Percentiles rank a stretch among this genome's conserved stretches.
Conservation (phyloP, 108 stramenopile species). For the Skeletonema marinoi region DNA sequence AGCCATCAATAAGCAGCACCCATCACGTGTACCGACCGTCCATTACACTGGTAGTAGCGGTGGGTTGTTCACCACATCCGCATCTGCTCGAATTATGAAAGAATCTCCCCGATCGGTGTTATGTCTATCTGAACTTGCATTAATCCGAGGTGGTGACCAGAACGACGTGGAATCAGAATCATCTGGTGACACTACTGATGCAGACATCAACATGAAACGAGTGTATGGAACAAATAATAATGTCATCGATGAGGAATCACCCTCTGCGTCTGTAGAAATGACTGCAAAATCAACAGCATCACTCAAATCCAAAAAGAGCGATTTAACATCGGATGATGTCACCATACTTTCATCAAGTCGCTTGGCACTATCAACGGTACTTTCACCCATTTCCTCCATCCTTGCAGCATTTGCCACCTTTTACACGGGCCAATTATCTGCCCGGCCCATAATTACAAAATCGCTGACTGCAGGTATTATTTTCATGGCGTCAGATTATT, state of each 20-base stretch:
- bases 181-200: slow-evolving; percentile 23
- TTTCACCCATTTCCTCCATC: slow-evolving; percentile 28
- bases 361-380: not conserved
- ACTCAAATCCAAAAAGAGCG: slow-evolving; percentile 7
- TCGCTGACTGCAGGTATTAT: slow-evolving; percentile 74
- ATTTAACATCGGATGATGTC: not conserved
- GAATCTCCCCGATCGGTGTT: not conserved
- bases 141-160: not conserved
- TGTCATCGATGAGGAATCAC: slow-evolving; percentile 18
- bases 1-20: slow-evolving; percentile 2
- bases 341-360: not conserved
- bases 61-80: not conserved
- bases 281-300: not conserved
- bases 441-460: slow-evolving; percentile 78
- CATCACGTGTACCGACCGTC: slow-evolving; percentile 2
- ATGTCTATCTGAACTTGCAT: not conserved
- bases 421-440: slow-evolving; percentile 42
- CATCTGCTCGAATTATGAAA: not conserved
- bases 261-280: slow-evolving; percentile 22
- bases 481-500: slow-evolving; percentile 73
- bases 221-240: slow-evolving; percentile 15
- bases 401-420: slow-evolving; percentile 27
- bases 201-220: slow-evolving; percentile 4
- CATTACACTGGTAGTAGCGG: not conserved
- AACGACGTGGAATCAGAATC: not conserved